phyloP scores from a whole-genome alignment of 768 basidiomycete species.

The Lentinula sp. region DNA sequence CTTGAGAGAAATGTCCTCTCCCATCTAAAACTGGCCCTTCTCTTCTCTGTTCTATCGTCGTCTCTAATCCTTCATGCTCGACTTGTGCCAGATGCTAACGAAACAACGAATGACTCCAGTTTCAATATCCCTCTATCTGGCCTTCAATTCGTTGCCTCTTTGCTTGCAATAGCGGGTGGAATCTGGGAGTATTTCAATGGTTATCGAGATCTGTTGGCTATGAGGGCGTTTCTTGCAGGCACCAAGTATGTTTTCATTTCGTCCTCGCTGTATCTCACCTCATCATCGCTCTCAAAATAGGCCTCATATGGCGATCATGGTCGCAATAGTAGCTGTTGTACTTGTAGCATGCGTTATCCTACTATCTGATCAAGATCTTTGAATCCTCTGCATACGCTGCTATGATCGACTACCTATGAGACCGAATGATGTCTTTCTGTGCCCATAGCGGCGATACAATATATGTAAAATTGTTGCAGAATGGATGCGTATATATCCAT shows the following conservation, averaged over 20 bases:
- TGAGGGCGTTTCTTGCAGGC: conserved; percentile 54
- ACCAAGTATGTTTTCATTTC: conserved; percentile 39
- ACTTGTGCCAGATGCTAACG: conserved; percentile 39
- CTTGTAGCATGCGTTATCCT: conserved; percentile 48
- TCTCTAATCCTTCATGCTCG: conserved; percentile 59
- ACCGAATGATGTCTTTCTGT: neutral
- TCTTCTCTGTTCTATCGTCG: conserved; percentile 58
- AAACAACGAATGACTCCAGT: conserved; percentile 10
- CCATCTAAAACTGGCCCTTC: conserved; percentile 58
- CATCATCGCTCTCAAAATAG: conserved; percentile 21
- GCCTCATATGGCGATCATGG: conserved; percentile 47
- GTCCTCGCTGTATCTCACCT: neutral
- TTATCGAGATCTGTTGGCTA: conserved; percentile 46
- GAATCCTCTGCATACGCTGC: neutral
- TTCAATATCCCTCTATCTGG: conserved; percentile 43
- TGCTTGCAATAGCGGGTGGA: conserved; percentile 50
- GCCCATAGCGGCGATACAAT: neutral
- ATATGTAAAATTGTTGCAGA: neutral
- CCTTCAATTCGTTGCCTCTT: conserved; percentile 46
- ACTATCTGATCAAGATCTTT: conserved; percentile 26
- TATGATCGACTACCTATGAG: neutral
- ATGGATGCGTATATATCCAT: too few species aligned
- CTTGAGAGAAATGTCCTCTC: conserved; percentile 71
- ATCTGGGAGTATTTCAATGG: conserved; percentile 63
- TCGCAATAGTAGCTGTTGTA: conserved; percentile 38